Conservation (phyloP, 768 basidiomycete species). For the Astraeus odoratus region DNA sequence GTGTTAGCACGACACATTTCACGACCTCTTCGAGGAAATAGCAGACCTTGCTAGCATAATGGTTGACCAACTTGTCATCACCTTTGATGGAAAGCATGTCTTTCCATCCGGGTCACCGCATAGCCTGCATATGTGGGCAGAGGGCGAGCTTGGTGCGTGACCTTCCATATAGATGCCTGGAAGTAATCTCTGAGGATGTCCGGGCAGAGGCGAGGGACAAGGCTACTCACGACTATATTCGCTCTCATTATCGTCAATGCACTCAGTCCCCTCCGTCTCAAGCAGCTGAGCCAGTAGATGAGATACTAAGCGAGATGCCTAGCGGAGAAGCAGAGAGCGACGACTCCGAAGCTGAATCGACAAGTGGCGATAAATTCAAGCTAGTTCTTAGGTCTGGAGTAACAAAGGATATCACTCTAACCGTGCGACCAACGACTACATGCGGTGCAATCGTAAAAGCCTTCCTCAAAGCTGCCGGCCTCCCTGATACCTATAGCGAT, state of each 20-base stretch:
- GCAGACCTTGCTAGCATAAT: conserved; percentile 56
- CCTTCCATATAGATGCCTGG: neutral
- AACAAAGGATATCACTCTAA: conserved; percentile 48
- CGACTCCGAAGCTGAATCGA: conserved; percentile 31
- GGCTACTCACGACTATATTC: conserved; percentile 56
- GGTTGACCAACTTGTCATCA: conserved; percentile 49
- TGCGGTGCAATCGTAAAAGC: conserved; percentile 72
- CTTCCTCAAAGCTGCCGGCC: conserved; percentile 61
- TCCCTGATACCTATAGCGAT: conserved; percentile 47
- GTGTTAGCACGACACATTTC: conserved; percentile 57
- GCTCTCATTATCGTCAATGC: conserved; percentile 28
- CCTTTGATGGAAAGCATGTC: conserved; percentile 52
- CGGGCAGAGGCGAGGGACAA: conserved; percentile 59
- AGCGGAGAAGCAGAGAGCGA: conserved; percentile 4
- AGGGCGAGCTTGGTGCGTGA: conserved; percentile 56
- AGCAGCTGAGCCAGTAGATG: conserved; percentile 14
- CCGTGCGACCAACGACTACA: conserved; percentile 67
- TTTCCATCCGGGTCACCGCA: conserved; percentile 66
- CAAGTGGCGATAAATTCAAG: conserved; percentile 48
- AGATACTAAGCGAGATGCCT: neutral
- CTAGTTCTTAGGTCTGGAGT: conserved; percentile 54
- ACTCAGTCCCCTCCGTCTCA: conserved; percentile 22
- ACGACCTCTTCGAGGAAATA: conserved; percentile 53
- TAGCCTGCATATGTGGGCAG: conserved; percentile 58
- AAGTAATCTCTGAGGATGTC: conserved; percentile 6